Percentiles rank a stretch among this genome's conserved stretches.
phyloP scores from a whole-genome alignment of 441 rosid species.

The Adansonia madagascariensis region DNA sequence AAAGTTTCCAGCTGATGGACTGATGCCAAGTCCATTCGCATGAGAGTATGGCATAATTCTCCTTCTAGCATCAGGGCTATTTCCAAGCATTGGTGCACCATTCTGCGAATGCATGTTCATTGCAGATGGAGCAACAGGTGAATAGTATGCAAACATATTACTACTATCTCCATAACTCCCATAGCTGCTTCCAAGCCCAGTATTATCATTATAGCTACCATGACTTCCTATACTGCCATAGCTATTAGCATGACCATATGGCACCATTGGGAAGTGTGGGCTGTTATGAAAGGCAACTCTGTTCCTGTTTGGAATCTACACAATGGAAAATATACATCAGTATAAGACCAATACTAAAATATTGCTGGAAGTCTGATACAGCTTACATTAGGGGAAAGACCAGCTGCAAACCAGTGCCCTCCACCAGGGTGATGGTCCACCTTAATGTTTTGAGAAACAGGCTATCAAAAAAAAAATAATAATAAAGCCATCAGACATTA shows the following conservation, averaged over 20 bases:
- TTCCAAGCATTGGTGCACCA: constrained; percentile 76
- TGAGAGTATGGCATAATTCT: constrained; percentile 78
- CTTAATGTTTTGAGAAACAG: constrained; percentile 79
- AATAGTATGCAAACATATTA: constrained; percentile 83
- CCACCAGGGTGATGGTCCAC: constrained; percentile 99
- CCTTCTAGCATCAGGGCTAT: constrained; percentile 91
- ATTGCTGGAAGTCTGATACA: constrained; percentile 25
- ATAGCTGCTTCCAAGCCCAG: constrained; percentile 80
- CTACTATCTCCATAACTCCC: constrained; percentile 91
- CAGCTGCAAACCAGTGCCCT: constrained; percentile 99
- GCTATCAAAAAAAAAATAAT: constrained; percentile 38
- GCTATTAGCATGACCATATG: constrained; percentile 78
- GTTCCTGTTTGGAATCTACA: constrained; percentile 78
- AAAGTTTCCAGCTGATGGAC: constrained; percentile 93
- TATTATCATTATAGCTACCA: constrained; percentile 92
- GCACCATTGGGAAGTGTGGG: constrained; percentile 79
- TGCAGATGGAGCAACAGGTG: constrained; percentile 91
- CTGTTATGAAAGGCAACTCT: constrained; percentile 71
- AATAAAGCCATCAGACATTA: background rate
- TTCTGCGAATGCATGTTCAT: constrained; percentile 76
- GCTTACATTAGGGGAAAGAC: constrained; percentile 97
- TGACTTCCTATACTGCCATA: constrained; percentile 97
- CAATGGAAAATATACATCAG: constrained; percentile 28
- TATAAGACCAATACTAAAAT: constrained; percentile 15
- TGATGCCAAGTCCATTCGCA: constrained; percentile 84